Evolutionary conservation across 2,329 filamentous ascomycete species (phyloP).

Genomic region (Alternaria sp.): DNA sequence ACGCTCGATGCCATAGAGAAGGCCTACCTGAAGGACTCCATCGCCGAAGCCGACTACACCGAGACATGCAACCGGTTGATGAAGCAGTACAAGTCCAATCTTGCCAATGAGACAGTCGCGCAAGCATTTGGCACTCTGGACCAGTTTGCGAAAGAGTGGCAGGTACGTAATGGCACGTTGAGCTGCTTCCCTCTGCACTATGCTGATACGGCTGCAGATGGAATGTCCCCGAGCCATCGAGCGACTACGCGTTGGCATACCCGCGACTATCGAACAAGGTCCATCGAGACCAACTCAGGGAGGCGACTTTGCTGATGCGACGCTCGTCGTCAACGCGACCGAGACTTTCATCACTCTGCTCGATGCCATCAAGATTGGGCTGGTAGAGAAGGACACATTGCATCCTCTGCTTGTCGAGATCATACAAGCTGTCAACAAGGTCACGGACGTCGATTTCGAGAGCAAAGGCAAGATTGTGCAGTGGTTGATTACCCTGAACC

Average conservation of each 20-base stretch:
- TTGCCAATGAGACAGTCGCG: slow-evolving; percentile 91
- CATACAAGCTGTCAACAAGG: slow-evolving; percentile 96
- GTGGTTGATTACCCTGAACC: slow-evolving; percentile 96
- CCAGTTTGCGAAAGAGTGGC: slow-evolving; percentile 90
- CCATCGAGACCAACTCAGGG: slow-evolving; percentile 55
- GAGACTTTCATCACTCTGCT: slow-evolving; percentile 99
- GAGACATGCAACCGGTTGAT: slow-evolving; percentile 93
- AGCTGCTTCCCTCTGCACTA: background rate
- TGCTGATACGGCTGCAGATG: slow-evolving; percentile 65
- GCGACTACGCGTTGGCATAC: slow-evolving; percentile 88
- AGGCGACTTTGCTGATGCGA: slow-evolving; percentile 60
- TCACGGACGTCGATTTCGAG: slow-evolving; percentile 94
- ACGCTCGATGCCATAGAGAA: slow-evolving; percentile 96
- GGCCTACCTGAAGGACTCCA: slow-evolving; percentile 94
- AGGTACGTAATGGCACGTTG: slow-evolving; percentile 65
- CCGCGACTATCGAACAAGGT: slow-evolving; percentile 75
- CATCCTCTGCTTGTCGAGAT: slow-evolving; percentile 94
- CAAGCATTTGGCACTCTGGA: slow-evolving; percentile 87
- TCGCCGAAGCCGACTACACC: slow-evolving; percentile 90
- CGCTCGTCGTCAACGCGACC: slow-evolving; percentile 85
- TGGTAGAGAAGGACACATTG: slow-evolving; percentile 94
- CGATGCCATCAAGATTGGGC: slow-evolving; percentile 89
- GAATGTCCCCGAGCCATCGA: slow-evolving; percentile 95
- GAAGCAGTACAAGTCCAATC: slow-evolving; percentile 95
- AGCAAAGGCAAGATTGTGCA: slow-evolving; percentile 96